Base-by-base conservation (phyloP, 495 filamentous ascomycete genomes). In the Aspergillus heteromorphus region DNA sequence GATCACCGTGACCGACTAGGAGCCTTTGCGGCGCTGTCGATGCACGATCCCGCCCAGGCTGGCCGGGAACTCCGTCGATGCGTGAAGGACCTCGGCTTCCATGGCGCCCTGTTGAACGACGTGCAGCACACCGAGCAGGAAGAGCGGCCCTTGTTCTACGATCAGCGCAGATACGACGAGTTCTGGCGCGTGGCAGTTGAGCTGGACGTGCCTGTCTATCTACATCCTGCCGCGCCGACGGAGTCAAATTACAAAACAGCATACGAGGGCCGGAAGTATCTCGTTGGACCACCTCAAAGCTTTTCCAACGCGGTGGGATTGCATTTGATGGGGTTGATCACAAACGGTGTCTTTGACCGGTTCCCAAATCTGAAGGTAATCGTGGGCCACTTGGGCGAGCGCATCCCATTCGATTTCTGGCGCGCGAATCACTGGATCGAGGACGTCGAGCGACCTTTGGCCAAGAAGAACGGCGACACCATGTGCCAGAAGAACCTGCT, bases 351-450 rank as follows among this genome's bases (percentile, higher is more conserved):
- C 11, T 63, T 70, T 45, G 67, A 68, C 51, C 68, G 68, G 2
- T 61, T 57, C 43, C 74, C 79, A 0, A 69, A 64, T 6, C 53
- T 81, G 18, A 79, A 83, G 58, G 65, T 83, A n/a, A 72, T 84
- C 42, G 62, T 84, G 30, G 78, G 80, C 1, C 81, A 85, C 60
- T 66, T 80, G 59, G 81, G 81, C 11, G 79, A 85, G 65, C 70
- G 74, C 55, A 63, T 83, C 9, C 79, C 80, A 1, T 82, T 79
- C 51, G 77, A 80, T 64, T 60, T 85, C 18, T 75, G 76, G 54
- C 69, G 80, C 7, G 75, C 77, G 25, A 54, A 71, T 30, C 79
- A 82, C 65, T 82, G 79, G 79, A 65, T 69, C 9, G 56, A 70
- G 8, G 60, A 68, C 29, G 69, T 73, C 49, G 65, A 70, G 27